Evolutionary conservation across 371 early-diverging fungal genomes (phyloP), one percentile per base, ranked within the genome.

Genomic region (Lichtheimia corymbifera): DNA sequence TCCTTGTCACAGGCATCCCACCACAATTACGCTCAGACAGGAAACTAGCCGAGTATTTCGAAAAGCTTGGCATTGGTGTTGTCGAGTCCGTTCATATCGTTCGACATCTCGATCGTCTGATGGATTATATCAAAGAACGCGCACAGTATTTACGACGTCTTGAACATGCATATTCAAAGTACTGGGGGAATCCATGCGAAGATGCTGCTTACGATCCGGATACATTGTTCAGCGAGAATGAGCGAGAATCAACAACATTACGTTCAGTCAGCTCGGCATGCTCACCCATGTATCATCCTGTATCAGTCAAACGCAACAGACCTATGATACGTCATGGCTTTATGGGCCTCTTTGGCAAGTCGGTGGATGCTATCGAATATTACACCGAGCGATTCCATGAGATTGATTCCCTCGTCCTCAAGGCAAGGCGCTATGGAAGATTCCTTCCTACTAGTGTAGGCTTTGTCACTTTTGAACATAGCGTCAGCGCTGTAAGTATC

Each of bases 391-490:
- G 79, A 61, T 92, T 88, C 58, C 68, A 82, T 24, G 77, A 81
- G 35, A 79, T 85, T 44, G 93, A 93, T 74, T 59, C 53, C 5
- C 62, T 80, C 24, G 86, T 91, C 0, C 61, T 68, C 11, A 77
- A 79, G 45, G 79, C 91, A 57, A 74, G 93, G 15, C 66, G 76
- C 25, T 58, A 76, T 14, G 88, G 86, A 27, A 63, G 74, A 20
- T 83, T 82, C 47, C 65, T 73, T 40, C 83, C 87, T 11, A 88
- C 88, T 7, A 80, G 84, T 52, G 85, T 89, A 6, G 93, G 88
- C 0, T 91, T 93, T 75, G 89, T 92, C 18, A 91, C 93, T 2
- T 92, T 93, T 74, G 89, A 89, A 63, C 87, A 84, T 44, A 74
- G 85, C 44, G 69, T 91, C 58, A 73, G 86, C 22, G 89, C 88